Base-by-base conservation (phyloP, 306 rosid species). In the Crataegus laevigata region DNA sequence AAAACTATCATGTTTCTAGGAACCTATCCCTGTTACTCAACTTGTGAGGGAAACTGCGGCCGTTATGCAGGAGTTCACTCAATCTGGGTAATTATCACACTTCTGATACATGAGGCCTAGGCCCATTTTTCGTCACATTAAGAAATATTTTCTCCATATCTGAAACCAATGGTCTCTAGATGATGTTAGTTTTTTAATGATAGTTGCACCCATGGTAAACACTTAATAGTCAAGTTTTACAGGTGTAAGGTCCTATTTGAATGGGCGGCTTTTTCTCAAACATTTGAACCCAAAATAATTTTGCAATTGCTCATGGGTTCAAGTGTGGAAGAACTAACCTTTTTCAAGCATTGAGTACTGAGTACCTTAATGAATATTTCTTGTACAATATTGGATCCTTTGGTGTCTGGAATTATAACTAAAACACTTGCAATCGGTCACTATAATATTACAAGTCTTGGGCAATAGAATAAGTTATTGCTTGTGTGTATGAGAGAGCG, bases 11-110 rank as follows among this genome's bases (percentile, higher is more conserved):
- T 66, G 59, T 63, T 80, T 83, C 73, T 81, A 94, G 98, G 99
- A 92, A 83, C 92, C 92, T 26, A 94, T 94, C 82, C 98, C 96
- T 55, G 99, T 92, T 70, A 90, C 99, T 32, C 99, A 94, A 72
- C 99, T 94, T 80, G 96, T 94, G 28, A 88, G 97, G 91, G 97
- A 94, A 88, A 92, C 90, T 66, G 99, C 96, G 11, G 96, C 96
- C 52, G 96, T 92, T 67, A 94, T 94, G 97, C 96, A 94, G 86
- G 98, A 94, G 81, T 94, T 94, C 80, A 92, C 99, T 79, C 99
- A 94, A 79, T 92, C 96, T 50, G 99, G 98, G 97, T 94, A 89
- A 82, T 50, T 80, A 81, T 12, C 51, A 52, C 47, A 71, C 79
- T 32, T 52, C 75, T 61, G 29, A 2, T 68, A n/a, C 6, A 36